Base-by-base conservation (phyloP, 163 green algal species). In the Scenedesmus sp. region DNA sequence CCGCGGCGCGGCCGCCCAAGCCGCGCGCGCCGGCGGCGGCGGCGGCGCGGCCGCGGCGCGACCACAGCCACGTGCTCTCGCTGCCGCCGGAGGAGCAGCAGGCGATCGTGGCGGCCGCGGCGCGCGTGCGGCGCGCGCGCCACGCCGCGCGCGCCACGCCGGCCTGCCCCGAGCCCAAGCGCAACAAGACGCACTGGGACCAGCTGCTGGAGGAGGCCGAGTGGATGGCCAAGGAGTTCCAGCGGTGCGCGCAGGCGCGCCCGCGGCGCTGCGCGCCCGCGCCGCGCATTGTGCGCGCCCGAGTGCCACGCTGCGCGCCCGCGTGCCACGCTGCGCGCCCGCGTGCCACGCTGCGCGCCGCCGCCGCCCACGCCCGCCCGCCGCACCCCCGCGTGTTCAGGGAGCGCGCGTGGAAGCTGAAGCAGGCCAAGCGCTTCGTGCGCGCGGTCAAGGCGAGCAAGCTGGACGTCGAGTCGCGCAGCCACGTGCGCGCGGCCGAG, bases 181-280 rank as follows among this genome's bases (percentile, higher is more conserved):
- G 83, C 26, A 80, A 72, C 63, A 97, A 96, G 74, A 85, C 60
- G 17, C 96, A 99, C 80, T 97, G 95, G 94, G 95, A 99, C 76
- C 85, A 93, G 77, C 53, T 99, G 70, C 83, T 98, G 56, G 92
- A 97, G 60, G 96, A 98, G 83, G 98, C 98, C 91, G 76, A 92
- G 72, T 97, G 92, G 93, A 87, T 98, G 81, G 87, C 93, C 0
- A 94, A 95, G 70, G 94, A 97, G 80, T 97, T 97, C 76, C 63
- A 54, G 15, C 84, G 82, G 87, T 87, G 72, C 56, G 44, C 39
- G 20, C 10, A 13, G 6, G 22, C 6, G 51, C 51, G 22, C 18
- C 51, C 6, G 20, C 51, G 22, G 51, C 51, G 51, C n/a, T n/a
- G n/a, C n/a, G n/a, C n/a, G n/a, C n/a, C n/a, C n/a, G n/a, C n/a